These are phyloP conservation scores for Xylariaceae sp. DNA, from an alignment of 2,329 filamentous ascomycete species.

Conservation along the genomic window DNA sequence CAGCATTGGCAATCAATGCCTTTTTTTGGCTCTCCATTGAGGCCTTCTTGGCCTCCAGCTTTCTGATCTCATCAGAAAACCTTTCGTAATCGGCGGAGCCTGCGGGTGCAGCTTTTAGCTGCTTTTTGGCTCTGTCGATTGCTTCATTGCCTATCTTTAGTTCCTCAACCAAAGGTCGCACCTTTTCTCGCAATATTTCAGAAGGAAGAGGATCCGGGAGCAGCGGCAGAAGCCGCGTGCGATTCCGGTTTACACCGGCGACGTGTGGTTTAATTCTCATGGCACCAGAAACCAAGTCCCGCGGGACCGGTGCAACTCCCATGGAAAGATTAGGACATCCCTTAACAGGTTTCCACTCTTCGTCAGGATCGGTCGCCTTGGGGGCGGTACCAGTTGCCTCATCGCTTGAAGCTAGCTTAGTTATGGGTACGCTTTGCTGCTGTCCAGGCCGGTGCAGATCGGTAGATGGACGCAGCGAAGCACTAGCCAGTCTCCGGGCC, in stretches of 20 bases:
- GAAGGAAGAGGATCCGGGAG: constrained; percentile 12
- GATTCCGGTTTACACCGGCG: constrained; percentile 18
- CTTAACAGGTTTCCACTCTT: constrained; percentile 10
- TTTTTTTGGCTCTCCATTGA: constrained; percentile 16
- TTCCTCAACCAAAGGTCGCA: constrained; percentile 15
- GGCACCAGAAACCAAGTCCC: constrained; percentile 11
- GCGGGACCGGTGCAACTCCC: constrained; percentile 9
- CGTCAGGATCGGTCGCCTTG: neutral
- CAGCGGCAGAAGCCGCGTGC: constrained; percentile 11
- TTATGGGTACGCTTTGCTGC: neutral
- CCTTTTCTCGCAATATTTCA: constrained; percentile 16
- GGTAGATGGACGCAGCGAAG: constrained; percentile 5
- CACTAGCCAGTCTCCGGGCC: constrained; percentile 9
- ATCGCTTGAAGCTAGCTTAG: neutral
- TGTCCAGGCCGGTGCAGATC: neutral
- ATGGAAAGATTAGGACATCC: constrained; percentile 18
- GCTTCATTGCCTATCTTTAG: constrained; percentile 5
- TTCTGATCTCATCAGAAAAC: constrained; percentile 10
- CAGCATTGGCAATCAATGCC: constrained; percentile 11
- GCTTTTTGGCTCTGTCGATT: constrained; percentile 5
- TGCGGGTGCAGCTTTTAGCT: neutral
- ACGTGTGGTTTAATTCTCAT: constrained; percentile 16
- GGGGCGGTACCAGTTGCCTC: neutral
- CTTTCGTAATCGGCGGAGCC: constrained; percentile 12
- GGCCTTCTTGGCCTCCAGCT: constrained; percentile 7